Evolutionary conservation across 1,284 basidiomycete species (phyloP).

Genomic region (Amylostereum areolatum): DNA sequence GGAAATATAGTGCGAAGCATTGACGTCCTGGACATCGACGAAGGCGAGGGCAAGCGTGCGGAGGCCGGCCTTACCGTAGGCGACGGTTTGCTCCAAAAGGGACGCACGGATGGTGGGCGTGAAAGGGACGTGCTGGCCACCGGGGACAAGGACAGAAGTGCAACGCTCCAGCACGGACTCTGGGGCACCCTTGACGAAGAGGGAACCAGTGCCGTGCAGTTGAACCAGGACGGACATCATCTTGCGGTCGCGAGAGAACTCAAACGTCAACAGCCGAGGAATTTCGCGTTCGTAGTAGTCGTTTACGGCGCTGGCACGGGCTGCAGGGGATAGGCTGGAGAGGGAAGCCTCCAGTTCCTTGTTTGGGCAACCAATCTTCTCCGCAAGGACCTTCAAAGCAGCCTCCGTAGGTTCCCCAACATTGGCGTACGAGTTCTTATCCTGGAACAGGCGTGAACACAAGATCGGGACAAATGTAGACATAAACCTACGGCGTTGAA

Average conservation of each 20-base stretch:
- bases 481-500: constrained; percentile 63
- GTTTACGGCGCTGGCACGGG: constrained; percentile 80
- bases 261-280: constrained; percentile 85
- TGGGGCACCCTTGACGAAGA: constrained; percentile 79
- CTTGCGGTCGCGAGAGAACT: constrained; percentile 97
- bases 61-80: constrained; percentile 80
- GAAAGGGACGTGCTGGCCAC: constrained; percentile 55
- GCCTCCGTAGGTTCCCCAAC: constrained; percentile 98
- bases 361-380: constrained; percentile 75
- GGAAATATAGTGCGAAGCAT: constrained; percentile 76
- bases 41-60: constrained; percentile 92
- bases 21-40: constrained; percentile 71
- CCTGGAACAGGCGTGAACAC: constrained; percentile 35
- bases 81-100: constrained; percentile 60
- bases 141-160: constrained; percentile 65
- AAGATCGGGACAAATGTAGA: background rate
- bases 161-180: constrained; percentile 92
- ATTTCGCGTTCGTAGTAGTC: constrained; percentile 73
- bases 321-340: constrained; percentile 45
- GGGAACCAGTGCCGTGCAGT: constrained; percentile 8
- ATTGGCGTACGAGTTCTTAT: constrained; percentile 75
- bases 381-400: constrained; percentile 87
- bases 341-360: constrained; percentile 51
- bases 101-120: constrained; percentile 53
- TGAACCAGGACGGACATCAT: constrained; percentile 95